Evolutionary conservation across 2,329 filamentous ascomycete species (phyloP).

Genomic region (Alternaria sp.): DNA sequence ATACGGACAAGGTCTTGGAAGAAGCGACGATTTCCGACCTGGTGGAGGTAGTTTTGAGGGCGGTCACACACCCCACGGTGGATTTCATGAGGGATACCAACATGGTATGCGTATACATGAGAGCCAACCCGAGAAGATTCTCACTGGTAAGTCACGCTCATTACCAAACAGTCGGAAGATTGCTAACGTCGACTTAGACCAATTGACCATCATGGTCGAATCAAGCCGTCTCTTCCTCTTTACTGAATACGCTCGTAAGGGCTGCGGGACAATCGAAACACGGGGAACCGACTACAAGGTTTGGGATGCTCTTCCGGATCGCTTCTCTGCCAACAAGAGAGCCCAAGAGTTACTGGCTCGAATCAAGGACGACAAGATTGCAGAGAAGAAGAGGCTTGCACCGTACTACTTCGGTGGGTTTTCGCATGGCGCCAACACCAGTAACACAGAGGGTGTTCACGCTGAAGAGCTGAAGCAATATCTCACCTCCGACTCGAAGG

Average conservation of each 20-base stretch:
- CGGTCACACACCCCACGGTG: conserved; percentile 50
- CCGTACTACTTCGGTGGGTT: conserved; percentile 48
- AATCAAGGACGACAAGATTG: conserved; percentile 40
- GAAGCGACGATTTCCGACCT: conserved; percentile 55
- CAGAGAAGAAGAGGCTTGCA: conserved; percentile 45
- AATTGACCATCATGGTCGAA: conserved; percentile 52
- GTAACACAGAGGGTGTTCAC: conserved; percentile 40
- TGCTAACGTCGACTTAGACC: conserved; percentile 32
- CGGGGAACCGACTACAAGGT: conserved; percentile 51
- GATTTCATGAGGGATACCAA: conserved; percentile 56
- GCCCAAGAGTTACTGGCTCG: conserved; percentile 46
- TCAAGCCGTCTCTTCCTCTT: conserved; percentile 50
- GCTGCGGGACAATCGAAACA: conserved; percentile 46
- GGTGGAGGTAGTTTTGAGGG: conserved; percentile 51
- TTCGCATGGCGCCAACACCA: conserved; percentile 42
- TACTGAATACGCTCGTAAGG: conserved; percentile 49
- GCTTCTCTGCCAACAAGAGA: conserved; percentile 47
- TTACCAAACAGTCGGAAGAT: neutral
- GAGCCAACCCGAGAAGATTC: conserved; percentile 54
- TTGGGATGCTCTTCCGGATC: conserved; percentile 50
- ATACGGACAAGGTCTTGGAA: conserved; percentile 49
- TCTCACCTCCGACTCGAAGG: conserved; percentile 19
- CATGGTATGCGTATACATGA: conserved; percentile 56
- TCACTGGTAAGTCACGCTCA: conserved; percentile 40
- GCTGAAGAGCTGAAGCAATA: conserved; percentile 38